These are phyloP conservation scores for Candida ficus DNA, from an alignment of 805 yeast genomes.

Conservation along the genomic window DNA sequence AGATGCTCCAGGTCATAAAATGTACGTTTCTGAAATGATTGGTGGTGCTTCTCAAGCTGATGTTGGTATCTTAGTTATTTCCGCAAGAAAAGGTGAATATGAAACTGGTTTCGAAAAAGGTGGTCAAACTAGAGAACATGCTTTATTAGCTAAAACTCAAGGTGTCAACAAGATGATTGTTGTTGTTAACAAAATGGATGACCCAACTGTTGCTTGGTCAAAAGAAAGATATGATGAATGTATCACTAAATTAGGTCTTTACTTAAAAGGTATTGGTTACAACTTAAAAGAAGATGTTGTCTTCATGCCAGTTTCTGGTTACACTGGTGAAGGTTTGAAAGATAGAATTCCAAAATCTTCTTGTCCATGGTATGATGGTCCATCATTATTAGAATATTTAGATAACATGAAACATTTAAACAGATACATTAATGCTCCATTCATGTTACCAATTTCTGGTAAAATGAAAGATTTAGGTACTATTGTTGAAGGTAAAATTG, in stretches of 20 bases:
- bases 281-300: conserved; percentile 74
- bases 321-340: conserved; percentile 94
- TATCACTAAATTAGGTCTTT: conserved; percentile 70
- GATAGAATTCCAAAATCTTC: conserved; percentile 66
- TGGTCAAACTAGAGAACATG: conserved; percentile 98
- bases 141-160: conserved; percentile 94
- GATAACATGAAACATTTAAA: conserved; percentile 76
- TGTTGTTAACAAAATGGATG: conserved; percentile 98
- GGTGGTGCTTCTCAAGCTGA: conserved; percentile 99
- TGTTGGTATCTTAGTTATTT: conserved; percentile 93
- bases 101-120: conserved; percentile 99
- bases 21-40: conserved; percentile 98
- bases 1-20: conserved; percentile 99
- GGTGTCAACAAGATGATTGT: conserved; percentile 94
- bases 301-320: conserved; percentile 98
- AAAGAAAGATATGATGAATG: conserved; percentile 95
- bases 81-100: conserved; percentile 98
- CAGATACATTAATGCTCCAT: conserved; percentile 90
- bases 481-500: conserved; percentile 96
- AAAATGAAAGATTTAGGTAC: conserved; percentile 97
- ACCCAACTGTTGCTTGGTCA: conserved; percentile 94
- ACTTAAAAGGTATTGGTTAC: conserved; percentile 88
- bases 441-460: conserved; percentile 93
- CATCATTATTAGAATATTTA: conserved; percentile 83
- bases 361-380: conserved; percentile 95